Conservation (phyloP, 2,329 filamentous ascomycete species). For the Graphilbum fragrans region DNA sequence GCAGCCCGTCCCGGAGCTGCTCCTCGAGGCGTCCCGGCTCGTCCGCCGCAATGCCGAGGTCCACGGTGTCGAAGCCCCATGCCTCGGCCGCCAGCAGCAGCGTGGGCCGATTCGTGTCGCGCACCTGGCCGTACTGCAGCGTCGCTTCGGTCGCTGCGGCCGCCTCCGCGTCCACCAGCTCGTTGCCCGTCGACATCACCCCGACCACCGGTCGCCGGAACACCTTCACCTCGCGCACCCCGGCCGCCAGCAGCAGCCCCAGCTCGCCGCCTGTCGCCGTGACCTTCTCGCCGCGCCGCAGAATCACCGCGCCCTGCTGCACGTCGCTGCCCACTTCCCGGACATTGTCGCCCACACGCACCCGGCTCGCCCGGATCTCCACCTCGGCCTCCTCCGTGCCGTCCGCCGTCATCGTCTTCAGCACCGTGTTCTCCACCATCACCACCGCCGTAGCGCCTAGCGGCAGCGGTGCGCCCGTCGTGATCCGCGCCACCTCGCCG, state of each 20-base stretch:
- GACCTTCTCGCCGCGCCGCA: slow-evolving; percentile 69
- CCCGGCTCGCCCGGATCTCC: slow-evolving; percentile 68
- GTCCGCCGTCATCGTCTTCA: slow-evolving; percentile 65
- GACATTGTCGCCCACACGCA: slow-evolving; percentile 74
- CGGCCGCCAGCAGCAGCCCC: slow-evolving; percentile 77
- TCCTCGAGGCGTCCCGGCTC: slow-evolving; percentile 63
- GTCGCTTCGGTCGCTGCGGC: slow-evolving; percentile 19
- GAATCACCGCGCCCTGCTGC: slow-evolving; percentile 52
- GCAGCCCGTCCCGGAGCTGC: slow-evolving; percentile 61
- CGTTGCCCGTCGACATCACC: slow-evolving; percentile 86
- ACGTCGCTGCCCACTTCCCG: slow-evolving; percentile 88
- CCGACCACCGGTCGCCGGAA: slow-evolving; percentile 71
- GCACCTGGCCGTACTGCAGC: slow-evolving; percentile 69
- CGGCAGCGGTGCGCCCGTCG: slow-evolving; percentile 85
- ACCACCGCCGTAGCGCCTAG: slow-evolving; percentile 82
- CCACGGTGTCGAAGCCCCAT: slow-evolving; percentile 67
- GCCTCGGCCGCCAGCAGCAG: slow-evolving; percentile 65
- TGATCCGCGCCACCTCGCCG: slow-evolving; percentile 79
- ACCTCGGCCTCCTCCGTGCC: slow-evolving; percentile 77
- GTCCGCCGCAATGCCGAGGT: slow-evolving; percentile 77
- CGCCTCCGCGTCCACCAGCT: slow-evolving; percentile 55
- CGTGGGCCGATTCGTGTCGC: slow-evolving; percentile 86
- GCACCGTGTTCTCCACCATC: slow-evolving; percentile 88
- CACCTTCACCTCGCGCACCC: slow-evolving; percentile 56
- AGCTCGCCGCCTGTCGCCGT: slow-evolving; percentile 84